phyloP scores from a whole-genome alignment of 352 stramenopile species.

The Albugo candida region DNA sequence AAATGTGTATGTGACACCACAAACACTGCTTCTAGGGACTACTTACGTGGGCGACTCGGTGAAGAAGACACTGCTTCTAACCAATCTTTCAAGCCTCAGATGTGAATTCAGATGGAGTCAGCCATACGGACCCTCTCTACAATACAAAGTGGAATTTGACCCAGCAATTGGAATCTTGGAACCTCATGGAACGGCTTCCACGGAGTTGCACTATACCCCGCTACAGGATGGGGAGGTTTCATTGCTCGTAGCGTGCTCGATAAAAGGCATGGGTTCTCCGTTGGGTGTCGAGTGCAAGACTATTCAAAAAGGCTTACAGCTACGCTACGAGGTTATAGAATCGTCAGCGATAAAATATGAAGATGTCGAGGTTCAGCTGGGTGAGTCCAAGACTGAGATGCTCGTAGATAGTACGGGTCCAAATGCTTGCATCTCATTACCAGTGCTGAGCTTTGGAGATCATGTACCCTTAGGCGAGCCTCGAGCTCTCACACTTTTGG shows the following conservation, averaged over 20 bases:
- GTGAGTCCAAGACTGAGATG: not conserved
- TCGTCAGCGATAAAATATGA: not conserved
- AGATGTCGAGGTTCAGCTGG: not conserved
- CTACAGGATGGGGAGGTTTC: constrained; percentile 25
- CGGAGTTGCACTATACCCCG: constrained; percentile 36
- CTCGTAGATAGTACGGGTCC: not conserved
- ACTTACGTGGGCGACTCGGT: constrained; percentile 47
- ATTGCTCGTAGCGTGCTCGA: constrained; percentile 36
- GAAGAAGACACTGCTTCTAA: constrained; percentile 22
- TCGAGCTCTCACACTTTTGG: constrained; percentile 20
- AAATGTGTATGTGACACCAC: constrained; percentile 44
- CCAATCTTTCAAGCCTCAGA: constrained; percentile 67
- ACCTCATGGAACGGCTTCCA: constrained; percentile 35
- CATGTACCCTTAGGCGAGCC: constrained; percentile 34
- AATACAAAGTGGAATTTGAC: constrained; percentile 22
- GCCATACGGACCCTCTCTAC: constrained; percentile 26
- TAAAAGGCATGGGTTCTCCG: constrained; percentile 28
- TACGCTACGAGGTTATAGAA: constrained; percentile 48
- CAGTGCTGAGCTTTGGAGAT: constrained; percentile 46
- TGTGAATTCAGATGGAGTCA: constrained; percentile 57
- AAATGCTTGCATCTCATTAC: constrained; percentile 5
- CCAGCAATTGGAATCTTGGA: constrained; percentile 24
- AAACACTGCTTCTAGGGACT: constrained; percentile 24
- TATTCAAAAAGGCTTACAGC: constrained; percentile 51
- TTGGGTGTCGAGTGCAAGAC: constrained; percentile 44